Percentiles rank a stretch among this genome's conserved stretches.
Conservation (phyloP, 2,329 filamentous ascomycete genomes). For the Clarireedia paspali region DNA sequence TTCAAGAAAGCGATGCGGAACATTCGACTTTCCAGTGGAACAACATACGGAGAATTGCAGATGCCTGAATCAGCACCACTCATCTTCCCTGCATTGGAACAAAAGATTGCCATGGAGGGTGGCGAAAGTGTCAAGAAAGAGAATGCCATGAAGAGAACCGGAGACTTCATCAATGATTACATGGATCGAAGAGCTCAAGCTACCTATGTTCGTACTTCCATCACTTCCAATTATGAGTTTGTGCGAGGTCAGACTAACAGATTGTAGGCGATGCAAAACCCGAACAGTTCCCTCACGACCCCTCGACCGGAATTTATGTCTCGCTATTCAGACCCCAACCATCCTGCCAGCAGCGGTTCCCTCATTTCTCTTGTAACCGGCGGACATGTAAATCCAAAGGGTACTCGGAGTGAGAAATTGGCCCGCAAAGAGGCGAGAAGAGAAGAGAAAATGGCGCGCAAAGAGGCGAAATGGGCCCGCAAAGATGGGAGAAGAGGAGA, state of each 20-base stretch:
- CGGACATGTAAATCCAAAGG: conserved; percentile 31
- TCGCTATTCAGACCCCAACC: conserved; percentile 43
- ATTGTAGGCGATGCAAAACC: conserved; percentile 29
- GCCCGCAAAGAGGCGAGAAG: not conserved
- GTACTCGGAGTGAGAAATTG: not conserved
- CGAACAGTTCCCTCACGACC: conserved; percentile 32
- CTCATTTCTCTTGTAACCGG: conserved; percentile 40
- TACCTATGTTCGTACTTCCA: conserved; percentile 18
- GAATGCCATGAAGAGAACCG: conserved; percentile 29
- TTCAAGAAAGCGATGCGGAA: conserved; percentile 27
- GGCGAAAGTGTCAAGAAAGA: conserved; percentile 21
- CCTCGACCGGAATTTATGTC: conserved; percentile 35
- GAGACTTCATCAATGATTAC: conserved; percentile 29
- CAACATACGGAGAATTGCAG: conserved; percentile 32
- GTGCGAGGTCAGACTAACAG: not conserved
- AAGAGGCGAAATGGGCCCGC: not conserved
- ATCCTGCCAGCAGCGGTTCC: conserved; percentile 41
- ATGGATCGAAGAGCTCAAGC: conserved; percentile 32
- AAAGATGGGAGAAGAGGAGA: conserved; percentile 1
- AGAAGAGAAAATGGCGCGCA: not conserved
- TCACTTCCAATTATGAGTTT: not conserved
- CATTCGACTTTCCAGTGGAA: conserved; percentile 30
- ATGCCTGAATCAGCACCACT: conserved; percentile 34
- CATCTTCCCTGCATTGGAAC: conserved; percentile 33
- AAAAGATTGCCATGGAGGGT: conserved; percentile 19